Base-by-base conservation (phyloP, 768 basidiomycete species). In the Lenzites betulinus region DNA sequence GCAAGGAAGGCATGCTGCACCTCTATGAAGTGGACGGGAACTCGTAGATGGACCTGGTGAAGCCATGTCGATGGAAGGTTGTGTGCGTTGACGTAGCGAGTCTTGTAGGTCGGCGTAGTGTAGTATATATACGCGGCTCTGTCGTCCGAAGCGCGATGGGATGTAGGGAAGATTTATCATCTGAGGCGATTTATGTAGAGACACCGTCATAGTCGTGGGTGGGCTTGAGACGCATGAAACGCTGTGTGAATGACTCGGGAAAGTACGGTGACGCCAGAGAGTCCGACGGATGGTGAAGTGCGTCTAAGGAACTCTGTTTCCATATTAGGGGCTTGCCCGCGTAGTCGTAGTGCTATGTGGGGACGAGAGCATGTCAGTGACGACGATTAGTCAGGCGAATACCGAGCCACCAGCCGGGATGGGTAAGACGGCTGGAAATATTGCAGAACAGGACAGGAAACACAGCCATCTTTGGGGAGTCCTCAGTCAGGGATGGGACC, bases 1-100 rank as follows among this genome's bases (percentile, higher is more conserved):
- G 47, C 69, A 70, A 8, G 62, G 64, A 1, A 70, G 65, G 48
- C 69, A 70, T 3, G 69, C 66, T 16, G 62, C 54, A n/a, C 66
- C 66, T 38, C 68, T 30, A 20, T 28, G 50, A 28, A 58, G 56
- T 22, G 56, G 48, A 23, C 48, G 59, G 22, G n/a, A n/a, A n/a
- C n/a, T n/a, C n/a, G 38, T 22, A 33, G 54, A 43, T 18, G 56
- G 22, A n/a, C n/a, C n/a, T n/a, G n/a, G n/a, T 18, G 56, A 50
- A 43, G 48, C 39, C 48, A 50, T 43, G 48, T 44, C 11, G 13
- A 22, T 22, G 28, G 16, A 36, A 15, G 42, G 3, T 30, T 7
- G 16, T 46, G 53, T 30, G 20, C 33, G 42, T 16, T 46, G 18
- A 18, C n/a, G n/a, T 48, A 48, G 23, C 16, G 39, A 41, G 20